A percentile compares a stretch with the other conserved stretches of the same genome.
phyloP scores from a whole-genome alignment of 2,329 filamentous ascomycete genomes.

The Colletotrichum graminicola region DNA sequence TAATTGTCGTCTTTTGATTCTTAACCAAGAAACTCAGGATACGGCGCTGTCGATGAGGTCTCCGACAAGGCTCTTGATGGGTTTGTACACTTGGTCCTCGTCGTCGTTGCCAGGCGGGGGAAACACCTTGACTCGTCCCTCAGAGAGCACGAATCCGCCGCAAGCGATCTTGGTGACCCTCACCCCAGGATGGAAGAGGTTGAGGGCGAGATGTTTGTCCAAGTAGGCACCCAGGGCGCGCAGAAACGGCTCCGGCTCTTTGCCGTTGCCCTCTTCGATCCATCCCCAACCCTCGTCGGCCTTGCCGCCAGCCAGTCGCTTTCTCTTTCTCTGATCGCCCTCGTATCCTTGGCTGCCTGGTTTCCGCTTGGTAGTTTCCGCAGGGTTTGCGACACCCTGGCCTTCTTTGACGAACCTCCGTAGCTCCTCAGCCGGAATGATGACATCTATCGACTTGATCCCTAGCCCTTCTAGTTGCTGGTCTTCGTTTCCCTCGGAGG shows the following conservation, averaged over 20 bases:
- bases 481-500: slow-evolving; percentile 28
- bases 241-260: slow-evolving; percentile 59
- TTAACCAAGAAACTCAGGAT: background rate
- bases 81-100: slow-evolving; percentile 11
- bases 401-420: slow-evolving; percentile 60
- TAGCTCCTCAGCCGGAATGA: slow-evolving; percentile 63
- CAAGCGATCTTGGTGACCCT: slow-evolving; percentile 66
- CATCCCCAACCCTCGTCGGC: slow-evolving; percentile 67
- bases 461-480: slow-evolving; percentile 46
- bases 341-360: slow-evolving; percentile 46
- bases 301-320: slow-evolving; percentile 60
- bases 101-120: slow-evolving; percentile 21
- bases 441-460: slow-evolving; percentile 63
- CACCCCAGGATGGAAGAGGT: slow-evolving; percentile 68
- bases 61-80: slow-evolving; percentile 29
- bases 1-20: background rate
- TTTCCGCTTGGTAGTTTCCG: slow-evolving; percentile 39
- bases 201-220: slow-evolving; percentile 64
- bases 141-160: slow-evolving; percentile 67
- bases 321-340: slow-evolving; percentile 53
- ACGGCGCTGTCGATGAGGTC: slow-evolving; percentile 25
- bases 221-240: slow-evolving; percentile 64
- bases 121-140: slow-evolving; percentile 64
- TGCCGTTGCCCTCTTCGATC: slow-evolving; percentile 48
- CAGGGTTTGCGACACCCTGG: slow-evolving; percentile 40